Percentiles rank a stretch among this genome's conserved stretches.
These are phyloP conservation scores for Cryptosporidium parvum DNA, from an alignment of 169 alveolate genomes.

Conservation along the genomic window DNA sequence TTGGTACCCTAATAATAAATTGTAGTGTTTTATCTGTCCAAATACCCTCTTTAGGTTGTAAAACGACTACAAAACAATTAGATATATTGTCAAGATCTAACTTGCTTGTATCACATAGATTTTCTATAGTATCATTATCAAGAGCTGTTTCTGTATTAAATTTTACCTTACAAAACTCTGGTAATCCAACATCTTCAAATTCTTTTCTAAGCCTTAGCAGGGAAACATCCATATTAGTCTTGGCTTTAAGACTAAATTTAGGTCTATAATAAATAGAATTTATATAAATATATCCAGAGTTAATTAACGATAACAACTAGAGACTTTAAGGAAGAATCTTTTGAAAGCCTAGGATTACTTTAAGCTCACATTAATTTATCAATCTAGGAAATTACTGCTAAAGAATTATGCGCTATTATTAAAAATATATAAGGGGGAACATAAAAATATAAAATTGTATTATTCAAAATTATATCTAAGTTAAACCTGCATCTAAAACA, in stretches of 20 bases:
- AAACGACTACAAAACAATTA: constrained; percentile 18
- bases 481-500: not conserved
- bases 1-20: constrained; percentile 50
- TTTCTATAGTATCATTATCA: not conserved
- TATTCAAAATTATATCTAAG: not conserved
- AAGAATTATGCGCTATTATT: constrained; percentile 2
- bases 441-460: not conserved
- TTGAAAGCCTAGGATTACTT: not conserved
- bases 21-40: constrained; percentile 43
- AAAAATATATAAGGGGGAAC: not conserved
- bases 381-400: not conserved
- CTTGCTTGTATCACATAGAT: not conserved
- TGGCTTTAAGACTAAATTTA: not conserved
- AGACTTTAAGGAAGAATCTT: not conserved
- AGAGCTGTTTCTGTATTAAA: constrained; percentile 28
- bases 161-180: constrained; percentile 53
- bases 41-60: constrained; percentile 52
- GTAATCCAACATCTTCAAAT: constrained; percentile 54
- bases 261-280: not conserved
- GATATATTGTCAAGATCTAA: constrained; percentile 6
- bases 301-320: not conserved
- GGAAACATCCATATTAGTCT: constrained; percentile 19
- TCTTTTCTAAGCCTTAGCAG: constrained; percentile 49
- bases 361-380: not conserved
- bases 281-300: not conserved